Base-by-base conservation (phyloP, 495 filamentous ascomycete genomes). In the Rhypophila decipiens region DNA sequence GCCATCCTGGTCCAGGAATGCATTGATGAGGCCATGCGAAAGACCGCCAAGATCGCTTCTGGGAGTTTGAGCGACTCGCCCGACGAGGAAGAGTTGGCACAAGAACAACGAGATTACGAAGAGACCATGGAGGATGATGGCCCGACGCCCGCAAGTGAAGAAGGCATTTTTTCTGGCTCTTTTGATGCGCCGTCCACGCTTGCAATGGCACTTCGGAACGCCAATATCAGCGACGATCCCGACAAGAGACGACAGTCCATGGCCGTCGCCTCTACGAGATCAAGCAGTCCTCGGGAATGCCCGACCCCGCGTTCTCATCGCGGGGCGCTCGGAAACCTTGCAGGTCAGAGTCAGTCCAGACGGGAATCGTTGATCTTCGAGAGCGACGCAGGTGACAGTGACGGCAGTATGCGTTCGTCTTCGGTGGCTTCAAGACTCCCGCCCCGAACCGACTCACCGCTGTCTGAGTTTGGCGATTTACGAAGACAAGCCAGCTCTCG, bases 1-100 rank as follows among this genome's bases (percentile, higher is more conserved):
- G 85, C 86, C 15, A 76, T 91, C 20, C 71, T 95, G 39, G 93
- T 98, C 22, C 85, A 95, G 53, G 89, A 96, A 48, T 98, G 93
- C 61, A 93, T 98, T 38, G 83, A 90, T 42, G 89, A 87, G 49
- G 93, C 94, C 8, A 77, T 96, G 64, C 83, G 76, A 49, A 97
- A 96, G 63, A 94, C 93, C 37, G 86, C 86, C 41, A 83, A 84
- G 42, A 91, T 95, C 51, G 87, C 87, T 17, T 82, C 86, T 46
- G 90, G 90, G 17, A 78, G 88, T 22, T 68, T 90, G n/a, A 90
- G 84, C 50, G 88, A 93, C 58, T 88, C 86, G 0, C 80, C 81
- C 11, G 78, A 74, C 36, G 64, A 66, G 9, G 71, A 76, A 31
- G 78, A 75, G 18, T n/a, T n/a, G n/a, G n/a, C n/a, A n/a, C n/a